Base-by-base conservation (phyloP, 768 basidiomycete species). In the Auricularia cornea region DNA sequence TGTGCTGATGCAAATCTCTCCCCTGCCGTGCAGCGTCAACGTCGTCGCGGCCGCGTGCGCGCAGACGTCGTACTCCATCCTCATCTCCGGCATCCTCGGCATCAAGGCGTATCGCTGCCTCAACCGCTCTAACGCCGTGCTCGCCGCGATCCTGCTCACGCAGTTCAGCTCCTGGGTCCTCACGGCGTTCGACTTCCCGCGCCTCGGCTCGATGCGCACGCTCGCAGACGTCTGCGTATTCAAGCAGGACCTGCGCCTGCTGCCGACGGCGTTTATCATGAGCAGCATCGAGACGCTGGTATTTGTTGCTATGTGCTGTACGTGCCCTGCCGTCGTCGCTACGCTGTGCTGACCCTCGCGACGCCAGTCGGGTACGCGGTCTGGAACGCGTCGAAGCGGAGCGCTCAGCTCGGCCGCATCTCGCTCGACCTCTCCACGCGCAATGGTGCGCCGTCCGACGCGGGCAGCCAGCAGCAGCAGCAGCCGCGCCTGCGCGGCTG, bases 71-170 rank as follows among this genome's bases (percentile, higher is more conserved):
- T 64, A 59, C 63, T 32, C 63, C 38, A 30, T 41, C 10, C 61
- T 87, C 87, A 79, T 87, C 48, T 80, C 84, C 0, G 85, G 84
- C 32, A 82, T 87, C 32, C 75, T 86, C 35, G 87, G 87, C 16
- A 75, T 83, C 67, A 89, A 89, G 70, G 85, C 83, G 8, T 88
- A 87, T 67, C 81, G 80, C 68, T 88, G 85, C 67, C 72, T 87
- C 65, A 80, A 84, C 70, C 81, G 82, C 63, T 81, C 84, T n/a
- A 77, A 77, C n/a, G 66, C 83, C 61, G 79, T 89, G 60, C 74
- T 83, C 16, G 65, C 76, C 26, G 68, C 78, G 20, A 68, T 87
- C 48, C 68, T 68, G 3, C 57, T 79, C 18, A 76, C 85, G 26
- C 80, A 81, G 63, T 67, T 73, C 28, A 28, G 26, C 16, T 20